phyloP scores from a whole-genome alignment of 805 yeast genomes.

The Candida ortonii region DNA sequence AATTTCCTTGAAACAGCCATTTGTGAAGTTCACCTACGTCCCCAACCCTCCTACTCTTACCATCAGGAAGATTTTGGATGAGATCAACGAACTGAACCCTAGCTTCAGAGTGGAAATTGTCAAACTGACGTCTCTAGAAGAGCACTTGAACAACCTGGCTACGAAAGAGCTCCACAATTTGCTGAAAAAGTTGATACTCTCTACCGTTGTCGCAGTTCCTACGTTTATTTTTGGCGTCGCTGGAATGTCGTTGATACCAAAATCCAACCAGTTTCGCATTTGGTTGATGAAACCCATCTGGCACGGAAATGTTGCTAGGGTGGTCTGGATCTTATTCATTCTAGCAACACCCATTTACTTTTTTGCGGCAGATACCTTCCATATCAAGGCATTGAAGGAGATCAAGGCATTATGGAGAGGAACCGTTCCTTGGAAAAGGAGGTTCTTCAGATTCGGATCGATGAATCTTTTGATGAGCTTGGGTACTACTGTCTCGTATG shows the following conservation, averaged over 20 bases:
- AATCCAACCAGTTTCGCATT: conserved; percentile 37
- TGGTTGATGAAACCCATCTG: conserved; percentile 64
- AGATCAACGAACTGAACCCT: conserved; percentile 44
- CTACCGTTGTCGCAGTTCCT: conserved; percentile 55
- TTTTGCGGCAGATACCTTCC: conserved; percentile 72
- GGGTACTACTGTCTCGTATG: conserved; percentile 71
- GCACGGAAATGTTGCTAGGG: conserved; percentile 59
- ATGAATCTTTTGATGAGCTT: conserved; percentile 72
- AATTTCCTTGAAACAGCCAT: conserved; percentile 53
- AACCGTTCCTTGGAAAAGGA: conserved; percentile 50
- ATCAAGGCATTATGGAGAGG: conserved; percentile 54
- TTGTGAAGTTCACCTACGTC: conserved; percentile 59
- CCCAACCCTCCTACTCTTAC: conserved; percentile 55
- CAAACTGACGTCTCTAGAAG: conserved; percentile 58
- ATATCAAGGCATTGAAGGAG: conserved; percentile 62
- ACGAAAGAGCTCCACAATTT: conserved; percentile 46
- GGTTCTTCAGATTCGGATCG: conserved; percentile 70
- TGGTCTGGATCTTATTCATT: conserved; percentile 62
- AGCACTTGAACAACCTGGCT: conserved; percentile 52
- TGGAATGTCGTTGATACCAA: conserved; percentile 60
- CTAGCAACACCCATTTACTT: conserved; percentile 72
- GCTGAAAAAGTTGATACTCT: conserved; percentile 43
- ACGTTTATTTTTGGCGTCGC: conserved; percentile 67
- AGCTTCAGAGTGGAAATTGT: conserved; percentile 51
- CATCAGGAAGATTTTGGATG: conserved; percentile 52